Conservation (phyloP, 2,329 filamentous ascomycete genomes). For the Incumbomyces delicatus region DNA sequence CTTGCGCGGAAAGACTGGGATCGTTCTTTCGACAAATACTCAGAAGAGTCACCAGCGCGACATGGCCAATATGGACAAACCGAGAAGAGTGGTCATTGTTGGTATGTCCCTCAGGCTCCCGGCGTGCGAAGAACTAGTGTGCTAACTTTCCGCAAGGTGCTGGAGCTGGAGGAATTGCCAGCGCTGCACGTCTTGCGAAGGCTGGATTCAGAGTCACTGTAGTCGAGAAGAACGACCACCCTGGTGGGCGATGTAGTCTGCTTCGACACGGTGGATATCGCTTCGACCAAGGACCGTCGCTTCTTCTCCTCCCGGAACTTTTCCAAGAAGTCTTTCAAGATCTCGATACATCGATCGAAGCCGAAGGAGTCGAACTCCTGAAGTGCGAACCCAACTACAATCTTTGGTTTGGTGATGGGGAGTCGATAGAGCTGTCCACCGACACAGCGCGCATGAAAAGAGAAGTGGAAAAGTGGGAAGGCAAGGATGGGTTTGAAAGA, state of each 20-base stretch:
- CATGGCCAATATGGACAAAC: conserved; percentile 17
- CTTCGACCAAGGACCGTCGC: conserved; percentile 68
- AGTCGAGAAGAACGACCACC: conserved; percentile 66
- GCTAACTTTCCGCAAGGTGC: conserved; percentile 41
- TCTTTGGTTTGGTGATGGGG: conserved; percentile 61
- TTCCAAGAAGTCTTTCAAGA: conserved; percentile 62
- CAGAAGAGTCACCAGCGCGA: background rate
- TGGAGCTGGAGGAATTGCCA: conserved; percentile 62
- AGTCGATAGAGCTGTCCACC: conserved; percentile 54
- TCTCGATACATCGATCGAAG: conserved; percentile 55
- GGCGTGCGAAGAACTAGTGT: background rate
- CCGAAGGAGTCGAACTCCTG: conserved; percentile 56
- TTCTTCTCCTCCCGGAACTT: conserved; percentile 60
- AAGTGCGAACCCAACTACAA: conserved; percentile 70
- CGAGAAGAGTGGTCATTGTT: conserved; percentile 44
- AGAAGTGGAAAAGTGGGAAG: conserved; percentile 64
- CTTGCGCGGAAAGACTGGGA: background rate
- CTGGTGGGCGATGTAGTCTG: conserved; percentile 61
- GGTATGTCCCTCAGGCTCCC: conserved; percentile 29
- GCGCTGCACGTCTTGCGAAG: conserved; percentile 60
- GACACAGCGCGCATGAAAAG: conserved; percentile 61
- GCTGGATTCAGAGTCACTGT: conserved; percentile 64
- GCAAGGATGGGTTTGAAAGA: conserved; percentile 59
- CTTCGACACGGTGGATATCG: conserved; percentile 45
- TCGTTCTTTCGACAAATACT: background rate